Evolutionary conservation across 257 asterid genomes (phyloP).

Genomic region (Paraleonurus japonicus): DNA sequence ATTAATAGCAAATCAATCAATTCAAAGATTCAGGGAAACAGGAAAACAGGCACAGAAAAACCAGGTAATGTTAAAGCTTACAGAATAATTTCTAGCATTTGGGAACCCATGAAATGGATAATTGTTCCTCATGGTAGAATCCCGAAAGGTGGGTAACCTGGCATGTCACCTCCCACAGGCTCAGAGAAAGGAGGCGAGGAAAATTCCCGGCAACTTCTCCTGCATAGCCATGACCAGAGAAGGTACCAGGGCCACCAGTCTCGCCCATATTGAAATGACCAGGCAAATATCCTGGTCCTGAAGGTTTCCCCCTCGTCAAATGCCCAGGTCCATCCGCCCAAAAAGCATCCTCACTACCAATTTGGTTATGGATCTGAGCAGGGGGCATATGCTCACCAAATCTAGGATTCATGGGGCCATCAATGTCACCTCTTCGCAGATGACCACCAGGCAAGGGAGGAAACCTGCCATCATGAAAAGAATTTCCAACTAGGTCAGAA

Average conservation of each 20-base stretch:
- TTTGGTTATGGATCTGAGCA: slow-evolving; percentile 42
- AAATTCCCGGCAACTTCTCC: slow-evolving; percentile 51
- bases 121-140: slow-evolving; percentile 63
- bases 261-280: slow-evolving; percentile 46
- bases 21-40: background rate
- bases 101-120: slow-evolving; percentile 54
- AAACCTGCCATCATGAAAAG: slow-evolving; percentile 52
- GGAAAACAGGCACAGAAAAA: slow-evolving; percentile 6
- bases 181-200: slow-evolving; percentile 48
- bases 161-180: slow-evolving; percentile 42
- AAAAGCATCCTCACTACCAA: slow-evolving; percentile 42
- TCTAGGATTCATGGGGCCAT: slow-evolving; percentile 47
- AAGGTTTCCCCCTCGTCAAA: slow-evolving; percentile 43
- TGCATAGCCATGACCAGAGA: slow-evolving; percentile 44
- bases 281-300: slow-evolving; percentile 49
- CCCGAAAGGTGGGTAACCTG: slow-evolving; percentile 53
- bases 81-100: slow-evolving; percentile 44
- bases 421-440: slow-evolving; percentile 49
- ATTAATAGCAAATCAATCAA: background rate
- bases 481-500: slow-evolving; percentile 50
- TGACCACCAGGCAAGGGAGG: slow-evolving; percentile 56
- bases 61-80: slow-evolving; percentile 31
- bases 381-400: slow-evolving; percentile 55
- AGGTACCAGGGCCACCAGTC: slow-evolving; percentile 51
- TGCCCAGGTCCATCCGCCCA: slow-evolving; percentile 54